Base-by-base conservation (phyloP, 2,329 filamentous ascomycete species). In the Helicocarpus griseus region DNA sequence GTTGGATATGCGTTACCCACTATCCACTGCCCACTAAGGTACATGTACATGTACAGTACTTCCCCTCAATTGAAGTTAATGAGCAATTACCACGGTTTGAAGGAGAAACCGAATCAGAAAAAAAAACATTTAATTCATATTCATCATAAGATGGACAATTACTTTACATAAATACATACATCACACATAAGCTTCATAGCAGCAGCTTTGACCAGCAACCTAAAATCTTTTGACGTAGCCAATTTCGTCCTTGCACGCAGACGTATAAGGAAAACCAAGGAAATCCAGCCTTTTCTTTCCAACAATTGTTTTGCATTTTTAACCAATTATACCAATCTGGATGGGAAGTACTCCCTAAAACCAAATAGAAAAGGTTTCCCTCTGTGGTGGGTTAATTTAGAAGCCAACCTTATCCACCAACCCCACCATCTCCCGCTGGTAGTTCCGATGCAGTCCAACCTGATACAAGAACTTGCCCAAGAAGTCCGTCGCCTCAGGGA, bases 401-500 rank as follows among this genome's bases (percentile, higher is more conserved):
- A 84, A 91, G 1, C 86, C 85, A 53, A 91, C 78, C 73, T 80
- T 76, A 2, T 71, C 67, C 49, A 70, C 78, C 59, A 91, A 66
- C 0, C 87, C 87, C 56, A 86, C 81, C 64, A 86, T 54, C 74
- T 94, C 87, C 21, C 88, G 74, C 49, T 82, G 75, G 70, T 81
- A 94, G 64, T 86, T 86, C 61, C 82, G 78, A 63, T 93, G 87
- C 70, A 81, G 78, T 21, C 82, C 79, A 50, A 93, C 81, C 14
- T 80, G 76, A 60, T 75, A 84, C 43, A 83, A 79, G 70, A 88
- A 89, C 58, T 81, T 78, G 57, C 84, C 81, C 52, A 89, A 59
- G 65, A 93, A 91, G 46, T 81, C 78, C 59, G 75, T 81, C 0
- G 81, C 81, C 11, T 79, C 82, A 71, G 85, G 87, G 0, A 76